Base-by-base conservation (phyloP, 2,329 filamentous ascomycete genomes). In the Aaosphaeria arxii region DNA sequence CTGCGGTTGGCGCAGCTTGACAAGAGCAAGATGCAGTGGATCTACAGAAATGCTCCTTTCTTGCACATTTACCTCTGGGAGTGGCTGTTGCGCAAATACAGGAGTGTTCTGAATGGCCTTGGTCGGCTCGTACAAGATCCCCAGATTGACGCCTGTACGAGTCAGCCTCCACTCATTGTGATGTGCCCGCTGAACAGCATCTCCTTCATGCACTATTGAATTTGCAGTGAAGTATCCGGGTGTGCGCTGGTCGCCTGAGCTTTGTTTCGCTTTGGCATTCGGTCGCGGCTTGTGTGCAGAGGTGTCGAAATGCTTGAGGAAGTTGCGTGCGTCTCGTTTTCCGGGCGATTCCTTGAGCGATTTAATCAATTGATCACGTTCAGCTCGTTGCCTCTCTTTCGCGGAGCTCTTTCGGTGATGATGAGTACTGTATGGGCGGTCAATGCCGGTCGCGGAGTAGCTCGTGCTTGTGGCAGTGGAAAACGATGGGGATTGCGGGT, bases 271-370 rank as follows among this genome's bases (percentile, higher is more conserved):
- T 45, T 55, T 54, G 47, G 49, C 50, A 30, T 47, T 45, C 46
- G 52, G 52, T 36, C 58, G 55, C 7, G 41, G 41, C n/a, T 52
- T 51, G 1, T 52, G 24, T 13, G 50, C 32, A 13, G 64, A 52
- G 11, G 56, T 51, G 42, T 83, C 85, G 67, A 96, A 95, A 52
- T 90, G 91, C 58, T 94, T 87, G 11, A 99, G 79, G 65, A 96
- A 99, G 35, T 89, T 85, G 70, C 88, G 91, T 42, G 91, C 91
- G 74, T 99, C 94, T 60, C 94, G 85, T 71, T 91, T 95, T 0
- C 92, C 96, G 5, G 91, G 88, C 7, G 91, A 90, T 13, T 91
- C 90, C 62, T 89, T 89, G 31, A 99, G 77, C 4, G 97, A 54
- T 30, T 62, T 63, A 17, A 64, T 68, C 60, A 70, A 55, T 55